Percentiles rank a stretch among this genome's conserved stretches.
phyloP scores from a whole-genome alignment of 2,329 filamentous ascomycete genomes.

The Monilinia polystroma region DNA sequence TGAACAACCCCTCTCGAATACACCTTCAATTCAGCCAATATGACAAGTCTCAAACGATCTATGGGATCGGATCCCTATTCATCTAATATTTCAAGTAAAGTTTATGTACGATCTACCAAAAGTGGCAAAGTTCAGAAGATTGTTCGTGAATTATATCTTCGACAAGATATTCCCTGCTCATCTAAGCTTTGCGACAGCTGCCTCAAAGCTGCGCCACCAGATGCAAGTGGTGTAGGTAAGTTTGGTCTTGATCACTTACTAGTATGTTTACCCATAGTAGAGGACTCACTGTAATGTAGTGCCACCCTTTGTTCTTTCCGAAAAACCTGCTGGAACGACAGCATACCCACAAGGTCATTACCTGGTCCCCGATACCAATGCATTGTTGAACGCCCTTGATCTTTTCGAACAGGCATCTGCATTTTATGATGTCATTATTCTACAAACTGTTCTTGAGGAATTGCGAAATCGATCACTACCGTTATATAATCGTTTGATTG shows the following conservation, averaged over 20 bases:
- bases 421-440: slow-evolving; percentile 94
- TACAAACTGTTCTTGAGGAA: slow-evolving; percentile 96
- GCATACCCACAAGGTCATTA: slow-evolving; percentile 86
- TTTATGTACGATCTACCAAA: slow-evolving; percentile 91
- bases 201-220: slow-evolving; percentile 69
- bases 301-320: slow-evolving; percentile 82
- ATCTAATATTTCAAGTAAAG: slow-evolving; percentile 86
- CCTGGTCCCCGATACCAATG: slow-evolving; percentile 93
- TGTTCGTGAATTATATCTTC: slow-evolving; percentile 91
- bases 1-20: slow-evolving; percentile 4
- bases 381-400: slow-evolving; percentile 93
- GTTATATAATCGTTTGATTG: slow-evolving; percentile 89
- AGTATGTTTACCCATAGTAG: background rate
- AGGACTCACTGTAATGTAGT: slow-evolving; percentile 48
- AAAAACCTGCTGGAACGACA: slow-evolving; percentile 80
- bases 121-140: slow-evolving; percentile 99
- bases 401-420: slow-evolving; percentile 88
- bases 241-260: slow-evolving; percentile 17
- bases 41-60: slow-evolving; percentile 66
- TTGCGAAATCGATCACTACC: slow-evolving; percentile 90
- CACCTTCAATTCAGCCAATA: slow-evolving; percentile 38
- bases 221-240: slow-evolving; percentile 75
- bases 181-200: slow-evolving; percentile 83
- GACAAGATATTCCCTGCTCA: slow-evolving; percentile 96
- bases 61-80: slow-evolving; percentile 54